Base-by-base conservation (phyloP, 2,329 filamentous ascomycete genomes). In the Ramularia endophylla region DNA sequence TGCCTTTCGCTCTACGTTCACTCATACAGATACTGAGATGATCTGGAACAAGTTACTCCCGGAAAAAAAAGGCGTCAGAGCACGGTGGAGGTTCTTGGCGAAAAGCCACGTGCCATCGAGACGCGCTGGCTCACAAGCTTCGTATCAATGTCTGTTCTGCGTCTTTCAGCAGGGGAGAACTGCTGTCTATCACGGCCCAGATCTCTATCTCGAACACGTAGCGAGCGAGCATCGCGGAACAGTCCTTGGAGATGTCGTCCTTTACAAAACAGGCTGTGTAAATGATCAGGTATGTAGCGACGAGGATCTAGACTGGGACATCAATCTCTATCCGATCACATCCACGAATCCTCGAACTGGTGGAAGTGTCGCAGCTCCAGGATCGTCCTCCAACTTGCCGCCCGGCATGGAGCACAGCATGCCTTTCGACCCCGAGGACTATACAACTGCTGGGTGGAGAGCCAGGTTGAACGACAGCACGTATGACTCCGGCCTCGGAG, bases 131-230 rank as follows among this genome's bases (percentile, higher is more conserved):
- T 43, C 55, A 30, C 44, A 55, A 22, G 60, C 55, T 38, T 58
- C 52, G 3, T 72, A 64, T 49, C 68, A 65, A 16, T 73, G 71
- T 48, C 60, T 71, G 17, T 73, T 72, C 47, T 73, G 70, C 48
- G 65, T 64, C 37, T 65, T 65, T 7, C 55, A 63, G 46, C 11
- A 43, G 2, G 56, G 55, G 27, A 56, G 56, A 4, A 54, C 62
- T 5, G 63, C 61, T 3, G 60, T 63, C 4, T 70, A 66, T 47
- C 59, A 62, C 7, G 64, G 65, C 17, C 52, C 69, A 1, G 57
- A 65, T 27, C 59, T 51, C 13, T 70, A 72, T 41, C 65, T 73
- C 58, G 53, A 62, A 12, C 71, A 73, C 57, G 51, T 73, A 9
- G 56, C 58, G 12, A 30, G 45, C 4, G 51, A 58, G 20, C 61